Conservation (phyloP, 306 rosid genomes). For the Vigna nakashimae region DNA sequence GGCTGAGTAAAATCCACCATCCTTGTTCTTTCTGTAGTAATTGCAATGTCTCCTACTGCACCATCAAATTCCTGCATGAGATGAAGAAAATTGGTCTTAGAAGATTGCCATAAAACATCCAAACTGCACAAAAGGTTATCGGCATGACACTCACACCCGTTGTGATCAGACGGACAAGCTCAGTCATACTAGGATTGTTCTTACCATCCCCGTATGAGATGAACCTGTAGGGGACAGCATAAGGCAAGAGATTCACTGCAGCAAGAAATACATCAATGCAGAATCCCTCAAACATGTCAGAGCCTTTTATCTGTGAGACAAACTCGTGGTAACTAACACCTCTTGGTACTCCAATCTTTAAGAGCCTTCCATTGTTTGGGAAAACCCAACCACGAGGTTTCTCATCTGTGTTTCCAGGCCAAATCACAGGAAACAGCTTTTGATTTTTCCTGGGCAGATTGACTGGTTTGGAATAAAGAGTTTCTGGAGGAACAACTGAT, state of each 20-base stretch:
- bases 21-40: constrained; percentile 79
- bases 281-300: constrained; percentile 76
- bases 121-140: constrained; percentile 20
- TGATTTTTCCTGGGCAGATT: constrained; percentile 57
- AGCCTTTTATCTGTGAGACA: constrained; percentile 56
- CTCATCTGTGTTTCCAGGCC: constrained; percentile 82
- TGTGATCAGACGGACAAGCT: constrained; percentile 70
- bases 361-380: constrained; percentile 81
- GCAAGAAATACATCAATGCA: constrained; percentile 90
- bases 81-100: constrained; percentile 44
- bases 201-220: constrained; percentile 69
- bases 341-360: constrained; percentile 80
- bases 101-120: constrained; percentile 35
- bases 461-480: constrained; percentile 60
- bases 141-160: constrained; percentile 72
- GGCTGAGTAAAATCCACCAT: constrained; percentile 97
- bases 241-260: constrained; percentile 79
- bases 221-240: constrained; percentile 81
- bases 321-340: constrained; percentile 71
- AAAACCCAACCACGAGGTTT: constrained; percentile 98
- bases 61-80: constrained; percentile 75
- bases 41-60: constrained; percentile 90
- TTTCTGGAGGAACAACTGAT: constrained; percentile 68
- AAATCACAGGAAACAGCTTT: constrained; percentile 57
- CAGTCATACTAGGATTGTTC: constrained; percentile 64